Percentiles rank a stretch among this genome's conserved stretches.
Conservation (phyloP, 202 grass and related monocot species). For the Hordeum pubiflorum region DNA sequence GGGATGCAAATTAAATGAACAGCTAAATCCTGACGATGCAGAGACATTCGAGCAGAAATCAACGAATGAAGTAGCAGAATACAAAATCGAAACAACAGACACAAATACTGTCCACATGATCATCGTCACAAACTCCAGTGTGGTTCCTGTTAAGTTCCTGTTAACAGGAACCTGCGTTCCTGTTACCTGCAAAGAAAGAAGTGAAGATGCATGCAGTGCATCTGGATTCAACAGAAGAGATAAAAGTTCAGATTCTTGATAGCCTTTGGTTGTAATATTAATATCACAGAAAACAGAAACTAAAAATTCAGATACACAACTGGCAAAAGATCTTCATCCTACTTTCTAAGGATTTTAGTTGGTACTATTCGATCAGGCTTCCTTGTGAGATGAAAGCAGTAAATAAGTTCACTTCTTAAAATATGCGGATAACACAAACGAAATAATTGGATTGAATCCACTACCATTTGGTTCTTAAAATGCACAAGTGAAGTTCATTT, state of each 20-base stretch:
- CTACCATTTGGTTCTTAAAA: too few relatives aligned
- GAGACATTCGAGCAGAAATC: constrained; percentile 22
- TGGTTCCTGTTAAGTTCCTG: not conserved
- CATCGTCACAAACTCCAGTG: not conserved
- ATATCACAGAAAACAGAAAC: too few relatives aligned
- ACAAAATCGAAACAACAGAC: constrained; percentile 26
- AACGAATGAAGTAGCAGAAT: constrained; percentile 21
- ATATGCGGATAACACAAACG: not conserved
- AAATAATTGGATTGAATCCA: not conserved
- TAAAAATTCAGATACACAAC: too few relatives aligned
- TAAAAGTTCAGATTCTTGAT: not conserved
- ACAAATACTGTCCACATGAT: constrained; percentile 23
- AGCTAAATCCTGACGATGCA: constrained; percentile 32
- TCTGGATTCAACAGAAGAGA: not conserved
- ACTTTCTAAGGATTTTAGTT: too few relatives aligned
- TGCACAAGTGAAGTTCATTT: not conserved
- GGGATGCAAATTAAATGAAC: constrained; percentile 9
- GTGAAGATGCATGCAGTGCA: not conserved
- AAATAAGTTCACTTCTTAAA: not conserved
- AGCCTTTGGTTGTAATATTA: not conserved
- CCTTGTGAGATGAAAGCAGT: not conserved
- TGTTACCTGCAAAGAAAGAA: not conserved
- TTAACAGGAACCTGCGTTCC: not conserved
- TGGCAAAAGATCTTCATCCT: too few relatives aligned
- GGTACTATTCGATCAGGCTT: too few relatives aligned